These are phyloP conservation scores for Xylaria sp. DNA, from an alignment of 2,329 filamentous ascomycete species.

Conservation along the genomic window DNA sequence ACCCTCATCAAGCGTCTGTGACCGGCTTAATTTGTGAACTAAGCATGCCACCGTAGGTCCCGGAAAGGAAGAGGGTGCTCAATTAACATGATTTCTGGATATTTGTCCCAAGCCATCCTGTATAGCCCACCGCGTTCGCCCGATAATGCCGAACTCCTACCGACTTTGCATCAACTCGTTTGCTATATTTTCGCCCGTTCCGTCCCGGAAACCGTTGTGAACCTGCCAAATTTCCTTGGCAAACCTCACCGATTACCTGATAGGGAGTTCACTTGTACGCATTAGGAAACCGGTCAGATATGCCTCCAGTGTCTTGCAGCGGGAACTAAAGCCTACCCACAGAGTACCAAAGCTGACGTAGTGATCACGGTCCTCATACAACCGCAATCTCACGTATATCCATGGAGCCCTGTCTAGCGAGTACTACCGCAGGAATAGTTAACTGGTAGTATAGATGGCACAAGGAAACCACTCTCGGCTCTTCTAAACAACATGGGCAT, in stretches of 20 bases:
- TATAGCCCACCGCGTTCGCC: conserved; percentile 32
- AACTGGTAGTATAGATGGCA: conserved; percentile 17
- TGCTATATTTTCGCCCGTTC: conserved; percentile 21
- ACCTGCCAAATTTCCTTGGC: conserved; percentile 35
- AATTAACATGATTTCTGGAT: conserved; percentile 8
- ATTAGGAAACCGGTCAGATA: conserved; percentile 34
- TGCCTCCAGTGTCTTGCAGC: conserved; percentile 36
- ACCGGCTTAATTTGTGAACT: conserved; percentile 11
- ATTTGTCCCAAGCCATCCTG: conserved; percentile 9
- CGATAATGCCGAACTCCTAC: conserved; percentile 28
- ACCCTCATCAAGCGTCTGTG: neutral
- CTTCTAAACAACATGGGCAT: conserved; percentile 11
- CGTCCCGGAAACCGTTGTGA: conserved; percentile 38
- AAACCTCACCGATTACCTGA: conserved; percentile 16
- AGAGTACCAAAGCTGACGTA: conserved; percentile 6
- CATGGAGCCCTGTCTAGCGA: conserved; percentile 20
- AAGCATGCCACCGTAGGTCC: neutral
- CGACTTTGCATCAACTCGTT: conserved; percentile 21
- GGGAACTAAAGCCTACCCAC: conserved; percentile 27
- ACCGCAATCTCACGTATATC: conserved; percentile 17
- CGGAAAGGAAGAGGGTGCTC: conserved; percentile 16
- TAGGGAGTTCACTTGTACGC: conserved; percentile 30
- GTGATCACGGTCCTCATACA: neutral
- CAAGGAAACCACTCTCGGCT: conserved; percentile 3
- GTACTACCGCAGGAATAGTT: conserved; percentile 12